phyloP scores from a whole-genome alignment of 2,329 filamentous ascomycete species.

The Diaporthe batatas region DNA sequence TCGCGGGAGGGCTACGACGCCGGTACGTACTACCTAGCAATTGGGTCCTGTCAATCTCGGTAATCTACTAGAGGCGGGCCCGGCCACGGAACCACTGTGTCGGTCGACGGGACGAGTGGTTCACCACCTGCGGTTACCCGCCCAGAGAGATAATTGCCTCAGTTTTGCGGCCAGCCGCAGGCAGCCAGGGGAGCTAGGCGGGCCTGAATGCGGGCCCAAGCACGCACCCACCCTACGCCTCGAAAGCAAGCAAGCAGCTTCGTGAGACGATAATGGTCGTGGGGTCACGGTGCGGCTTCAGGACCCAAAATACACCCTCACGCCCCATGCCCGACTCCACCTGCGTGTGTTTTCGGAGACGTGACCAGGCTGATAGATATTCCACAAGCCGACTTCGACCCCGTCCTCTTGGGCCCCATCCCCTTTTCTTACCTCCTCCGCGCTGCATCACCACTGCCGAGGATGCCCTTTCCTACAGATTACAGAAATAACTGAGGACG shows the following conservation, averaged over 20 bases:
- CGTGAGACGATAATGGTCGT: background rate
- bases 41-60: conserved; percentile 34
- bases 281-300: conserved; percentile 8
- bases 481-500: background rate
- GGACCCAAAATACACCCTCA: background rate
- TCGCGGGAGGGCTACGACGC: background rate
- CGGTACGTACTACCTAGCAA: conserved; percentile 19
- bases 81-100: conserved; percentile 24
- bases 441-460: background rate
- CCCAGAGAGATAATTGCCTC: conserved; percentile 25
- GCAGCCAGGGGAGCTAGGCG: conserved; percentile 3
- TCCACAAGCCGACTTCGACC: background rate
- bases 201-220: conserved; percentile 9
- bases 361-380: background rate
- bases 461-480: background rate
- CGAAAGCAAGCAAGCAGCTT: conserved; percentile 22
- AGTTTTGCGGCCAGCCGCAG: conserved; percentile 4
- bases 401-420: background rate
- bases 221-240: conserved; percentile 4
- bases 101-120: conserved; percentile 29
- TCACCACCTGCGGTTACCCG: conserved; percentile 32
- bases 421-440: background rate
- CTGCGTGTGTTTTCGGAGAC: background rate
- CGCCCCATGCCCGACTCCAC: background rate
- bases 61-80: conserved; percentile 34